Percentiles rank a stretch among this genome's conserved stretches.
These are phyloP conservation scores for Catharanthus roseus DNA, from an alignment of 257 asterid species.

Conservation along the genomic window DNA sequence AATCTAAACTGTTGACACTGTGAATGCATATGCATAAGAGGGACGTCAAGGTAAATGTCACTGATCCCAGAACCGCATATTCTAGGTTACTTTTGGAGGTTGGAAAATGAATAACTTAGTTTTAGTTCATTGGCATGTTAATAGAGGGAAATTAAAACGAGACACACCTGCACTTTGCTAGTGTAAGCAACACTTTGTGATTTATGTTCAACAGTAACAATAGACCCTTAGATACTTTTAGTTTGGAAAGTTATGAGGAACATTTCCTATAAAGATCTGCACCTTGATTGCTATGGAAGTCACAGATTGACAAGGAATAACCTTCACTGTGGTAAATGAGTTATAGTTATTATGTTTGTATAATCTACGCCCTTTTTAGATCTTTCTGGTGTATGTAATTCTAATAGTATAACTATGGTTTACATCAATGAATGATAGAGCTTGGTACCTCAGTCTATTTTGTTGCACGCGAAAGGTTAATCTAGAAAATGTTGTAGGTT, in stretches of 20 bases:
- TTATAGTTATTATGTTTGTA: background rate
- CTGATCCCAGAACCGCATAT: background rate
- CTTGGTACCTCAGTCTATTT: background rate
- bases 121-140: background rate
- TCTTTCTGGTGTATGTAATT: background rate
- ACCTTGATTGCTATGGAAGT: background rate
- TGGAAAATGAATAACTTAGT: background rate
- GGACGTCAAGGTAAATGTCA: background rate
- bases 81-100: background rate
- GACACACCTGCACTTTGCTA: background rate
- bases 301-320: slow-evolving; percentile 10
- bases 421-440: background rate
- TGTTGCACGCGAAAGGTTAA: background rate
- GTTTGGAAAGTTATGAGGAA: background rate
- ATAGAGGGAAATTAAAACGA: background rate
- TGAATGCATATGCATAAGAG: background rate
- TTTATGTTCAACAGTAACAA: background rate
- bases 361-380: background rate
- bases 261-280: background rate
- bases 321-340: background rate
- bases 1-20: background rate
- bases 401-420: background rate
- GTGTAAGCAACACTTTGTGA: background rate
- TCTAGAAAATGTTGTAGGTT: too few species aligned
- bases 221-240: background rate